Conservation (phyloP, 2,329 filamentous ascomycete genomes). For the Fusarium penzigii region DNA sequence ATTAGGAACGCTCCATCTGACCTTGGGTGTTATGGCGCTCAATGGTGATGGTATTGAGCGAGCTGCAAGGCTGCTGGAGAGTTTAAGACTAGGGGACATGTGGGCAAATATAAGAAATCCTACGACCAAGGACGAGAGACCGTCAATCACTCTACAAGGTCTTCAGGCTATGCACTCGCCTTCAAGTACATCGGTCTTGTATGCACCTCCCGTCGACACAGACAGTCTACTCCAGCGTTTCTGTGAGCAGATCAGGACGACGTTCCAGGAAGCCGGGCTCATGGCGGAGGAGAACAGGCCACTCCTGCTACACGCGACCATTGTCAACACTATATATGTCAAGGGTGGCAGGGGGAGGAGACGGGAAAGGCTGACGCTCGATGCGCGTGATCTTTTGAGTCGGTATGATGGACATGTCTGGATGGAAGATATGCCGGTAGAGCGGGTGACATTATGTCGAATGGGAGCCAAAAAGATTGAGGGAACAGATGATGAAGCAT, state of each 20-base stretch:
- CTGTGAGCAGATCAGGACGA: constrained; percentile 53
- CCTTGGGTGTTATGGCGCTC: constrained; percentile 83
- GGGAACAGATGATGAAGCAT: constrained; percentile 53
- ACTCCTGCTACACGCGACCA: constrained; percentile 78
- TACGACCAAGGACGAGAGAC: constrained; percentile 2
- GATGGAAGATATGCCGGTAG: constrained; percentile 67
- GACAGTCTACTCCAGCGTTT: constrained; percentile 55
- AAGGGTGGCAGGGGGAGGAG: constrained; percentile 36
- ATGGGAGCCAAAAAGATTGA: constrained; percentile 78
- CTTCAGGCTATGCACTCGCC: constrained; percentile 63
- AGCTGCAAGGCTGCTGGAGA: constrained; percentile 42
- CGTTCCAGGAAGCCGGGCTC: constrained; percentile 58
- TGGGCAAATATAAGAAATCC: constrained; percentile 28
- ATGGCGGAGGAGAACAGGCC: constrained; percentile 60
- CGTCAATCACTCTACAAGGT: constrained; percentile 52
- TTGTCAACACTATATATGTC: constrained; percentile 83
- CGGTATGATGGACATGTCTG: constrained; percentile 67
- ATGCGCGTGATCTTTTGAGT: constrained; percentile 58
- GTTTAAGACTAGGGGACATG: constrained; percentile 41
- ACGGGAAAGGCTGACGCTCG: constrained; percentile 47
- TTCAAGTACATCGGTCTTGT: constrained; percentile 62
- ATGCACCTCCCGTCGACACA: constrained; percentile 59
- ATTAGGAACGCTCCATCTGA: constrained; percentile 79
- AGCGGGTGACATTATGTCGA: constrained; percentile 74
- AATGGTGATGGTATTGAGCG: constrained; percentile 46